Evolutionary conservation across 148 eudicot genomes (phyloP).

Genomic region (Rhododendron griersonianum): DNA sequence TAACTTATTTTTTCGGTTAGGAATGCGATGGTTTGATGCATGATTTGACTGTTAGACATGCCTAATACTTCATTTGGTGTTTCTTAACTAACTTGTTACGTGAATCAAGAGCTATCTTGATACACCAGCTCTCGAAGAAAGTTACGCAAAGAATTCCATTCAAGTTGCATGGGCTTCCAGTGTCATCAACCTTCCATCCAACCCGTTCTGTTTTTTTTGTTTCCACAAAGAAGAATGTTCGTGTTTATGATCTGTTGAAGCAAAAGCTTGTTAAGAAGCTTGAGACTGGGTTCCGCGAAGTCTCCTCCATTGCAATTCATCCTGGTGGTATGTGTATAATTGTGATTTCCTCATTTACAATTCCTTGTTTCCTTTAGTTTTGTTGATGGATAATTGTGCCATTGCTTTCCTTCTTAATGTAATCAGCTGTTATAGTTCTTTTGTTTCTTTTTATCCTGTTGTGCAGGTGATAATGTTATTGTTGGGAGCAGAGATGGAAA

Average conservation of each 20-base stretch:
- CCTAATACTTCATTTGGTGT: conserved; percentile 14
- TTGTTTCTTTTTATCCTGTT: neutral
- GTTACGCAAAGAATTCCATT: conserved; percentile 61
- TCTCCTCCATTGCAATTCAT: conserved; percentile 82
- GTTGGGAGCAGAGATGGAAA: conserved; percentile 97
- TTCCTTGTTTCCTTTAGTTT: neutral
- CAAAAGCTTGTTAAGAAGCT: conserved; percentile 76
- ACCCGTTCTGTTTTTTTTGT: conserved; percentile 69
- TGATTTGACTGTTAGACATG: neutral
- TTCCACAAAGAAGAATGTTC: conserved; percentile 82
- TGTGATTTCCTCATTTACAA: neutral
- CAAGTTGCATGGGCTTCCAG: conserved; percentile 91
- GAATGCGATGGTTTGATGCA: neutral
- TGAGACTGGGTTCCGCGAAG: conserved; percentile 71
- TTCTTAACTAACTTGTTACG: conserved; percentile 71
- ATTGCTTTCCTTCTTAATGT: neutral
- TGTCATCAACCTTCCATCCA: conserved; percentile 85
- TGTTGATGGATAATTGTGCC: neutral
- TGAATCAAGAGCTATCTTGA: conserved; percentile 73
- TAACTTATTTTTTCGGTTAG: neutral
- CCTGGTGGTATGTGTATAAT: conserved; percentile 68
- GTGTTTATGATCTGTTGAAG: conserved; percentile 85
- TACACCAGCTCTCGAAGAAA: conserved; percentile 87
- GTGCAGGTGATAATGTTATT: conserved; percentile 90
- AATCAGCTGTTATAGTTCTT: neutral